Evolutionary conservation across 768 basidiomycete species (phyloP), one percentile per base, ranked within the genome.

Genomic region (Leccinum boreale): DNA sequence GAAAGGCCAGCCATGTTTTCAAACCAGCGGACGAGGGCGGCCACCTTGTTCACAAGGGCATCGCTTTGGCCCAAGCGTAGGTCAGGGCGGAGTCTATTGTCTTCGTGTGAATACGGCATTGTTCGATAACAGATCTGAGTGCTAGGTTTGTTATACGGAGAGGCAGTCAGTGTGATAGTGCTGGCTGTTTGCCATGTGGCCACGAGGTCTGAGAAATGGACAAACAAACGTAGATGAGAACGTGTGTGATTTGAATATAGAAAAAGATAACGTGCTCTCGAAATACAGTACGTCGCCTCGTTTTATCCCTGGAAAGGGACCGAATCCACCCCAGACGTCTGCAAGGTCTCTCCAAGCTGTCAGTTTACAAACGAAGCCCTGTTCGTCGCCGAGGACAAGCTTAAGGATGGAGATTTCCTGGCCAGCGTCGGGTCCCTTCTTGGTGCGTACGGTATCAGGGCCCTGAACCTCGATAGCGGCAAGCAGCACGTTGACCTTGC

Each of bases 301-400:
- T 65, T 85, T 88, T 2, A 83, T 70, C 17, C 72, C 79, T 11
- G 74, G 68, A 3, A 70, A 70, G 7, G 75, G 70, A 10, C 76
- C 74, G 36, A 70, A 58, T 23, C 77, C 77, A 28, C 86, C 87
- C 90, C 90, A 92, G 0, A 71, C 70, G 46, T 91, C 86, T 11
- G 91, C 91, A 4, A 81, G 74, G 48, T 91, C 86, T 55, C 90
- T 76, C 91, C 91, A 93, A 12, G 86, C 90, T 4, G 87, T 87
- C 17, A 92, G 69, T 71, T 86, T 90, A 65, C 83, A 83, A 7
- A 92, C 79, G 1, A 72, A 78, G 1, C 86, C 86, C 28, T 81
- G 81, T 53, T 90, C 88, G 63, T 92, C 89, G 10, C 87, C 87
- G 24, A 92, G 70, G 49, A 92, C 82, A 65, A 91, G 75, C 65